These are phyloP conservation scores for Saccharomycopsis oosterbeekiorum DNA, from an alignment of 805 yeast species.

Conservation along the genomic window DNA sequence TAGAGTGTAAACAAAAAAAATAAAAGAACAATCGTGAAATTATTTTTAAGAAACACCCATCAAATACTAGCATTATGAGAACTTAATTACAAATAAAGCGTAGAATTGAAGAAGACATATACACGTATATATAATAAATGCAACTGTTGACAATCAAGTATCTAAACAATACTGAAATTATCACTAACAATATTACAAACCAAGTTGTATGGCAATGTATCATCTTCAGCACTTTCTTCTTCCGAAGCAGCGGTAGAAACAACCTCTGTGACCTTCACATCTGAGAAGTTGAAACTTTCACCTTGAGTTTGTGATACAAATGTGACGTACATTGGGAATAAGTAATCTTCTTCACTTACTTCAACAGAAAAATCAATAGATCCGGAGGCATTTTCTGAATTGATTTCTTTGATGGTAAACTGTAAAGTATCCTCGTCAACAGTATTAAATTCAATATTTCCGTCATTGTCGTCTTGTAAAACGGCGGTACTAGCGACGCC, in stretches of 20 bases:
- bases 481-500: slow-evolving; percentile 46
- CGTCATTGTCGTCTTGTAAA: slow-evolving; percentile 39
- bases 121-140: neutral
- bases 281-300: slow-evolving; percentile 48
- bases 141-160: neutral
- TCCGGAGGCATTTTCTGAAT: slow-evolving; percentile 47
- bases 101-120: neutral
- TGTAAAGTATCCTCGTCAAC: slow-evolving; percentile 67
- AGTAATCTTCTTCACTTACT: slow-evolving; percentile 65
- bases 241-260: slow-evolving; percentile 38
- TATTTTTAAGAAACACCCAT: neutral
- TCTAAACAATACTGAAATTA: slow-evolving; percentile 42
- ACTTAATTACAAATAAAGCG: neutral
- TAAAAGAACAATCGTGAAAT: neutral
- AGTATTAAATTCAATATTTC: slow-evolving; percentile 43
- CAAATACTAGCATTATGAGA: neutral
- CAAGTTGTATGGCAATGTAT: slow-evolving; percentile 54
- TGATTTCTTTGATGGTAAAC: slow-evolving; percentile 50
- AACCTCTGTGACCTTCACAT: slow-evolving; percentile 54
- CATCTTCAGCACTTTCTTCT: slow-evolving; percentile 27
- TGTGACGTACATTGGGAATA: slow-evolving; percentile 78
- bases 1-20: neutral
- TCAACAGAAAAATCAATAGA: slow-evolving; percentile 73
- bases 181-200: slow-evolving; percentile 49
- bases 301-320: slow-evolving; percentile 37